These are phyloP conservation scores for Thermothielavioides terrestris DNA, from an alignment of 495 filamentous ascomycete genomes.

Conservation along the genomic window DNA sequence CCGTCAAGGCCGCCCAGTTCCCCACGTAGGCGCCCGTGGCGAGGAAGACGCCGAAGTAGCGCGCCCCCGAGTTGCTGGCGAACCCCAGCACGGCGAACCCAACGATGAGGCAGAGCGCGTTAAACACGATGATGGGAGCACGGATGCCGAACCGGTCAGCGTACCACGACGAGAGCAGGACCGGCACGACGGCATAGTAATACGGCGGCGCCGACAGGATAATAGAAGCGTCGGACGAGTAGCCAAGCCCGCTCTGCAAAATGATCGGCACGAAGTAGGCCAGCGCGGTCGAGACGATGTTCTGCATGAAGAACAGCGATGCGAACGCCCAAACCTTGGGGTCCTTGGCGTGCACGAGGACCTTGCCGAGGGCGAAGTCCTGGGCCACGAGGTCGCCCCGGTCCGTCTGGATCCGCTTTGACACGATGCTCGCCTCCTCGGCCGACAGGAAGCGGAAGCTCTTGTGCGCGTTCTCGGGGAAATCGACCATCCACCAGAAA, in stretches of 20 bases:
- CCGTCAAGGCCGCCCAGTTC: constrained; percentile 72
- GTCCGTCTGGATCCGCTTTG: constrained; percentile 52
- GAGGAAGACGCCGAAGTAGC: constrained; percentile 66
- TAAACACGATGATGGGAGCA: constrained; percentile 65
- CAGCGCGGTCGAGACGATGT: constrained; percentile 58
- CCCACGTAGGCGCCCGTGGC: constrained; percentile 70
- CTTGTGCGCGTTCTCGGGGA: constrained; percentile 56
- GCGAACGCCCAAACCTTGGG: constrained; percentile 67
- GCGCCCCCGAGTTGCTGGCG: constrained; percentile 54
- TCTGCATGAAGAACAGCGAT: constrained; percentile 64
- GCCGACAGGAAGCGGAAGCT: constrained; percentile 57
- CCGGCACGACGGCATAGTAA: constrained; percentile 65
- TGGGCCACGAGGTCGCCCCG: constrained; percentile 57
- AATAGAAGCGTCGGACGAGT: constrained; percentile 55
- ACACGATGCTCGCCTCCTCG: constrained; percentile 48
- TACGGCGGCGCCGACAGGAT: constrained; percentile 69
- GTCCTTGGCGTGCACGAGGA: constrained; percentile 54
- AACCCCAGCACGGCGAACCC: constrained; percentile 72
- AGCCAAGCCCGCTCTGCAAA: constrained; percentile 62
- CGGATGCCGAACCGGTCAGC: constrained; percentile 58
- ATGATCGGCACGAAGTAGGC: constrained; percentile 69
- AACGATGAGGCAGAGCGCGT: constrained; percentile 58
- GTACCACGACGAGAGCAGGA: constrained; percentile 57
- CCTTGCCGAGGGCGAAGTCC: constrained; percentile 50
- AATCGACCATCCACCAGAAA: constrained; percentile 75